Evolutionary conservation across 441 rosid species (phyloP).

Genomic region (Manihot esculenta): DNA sequence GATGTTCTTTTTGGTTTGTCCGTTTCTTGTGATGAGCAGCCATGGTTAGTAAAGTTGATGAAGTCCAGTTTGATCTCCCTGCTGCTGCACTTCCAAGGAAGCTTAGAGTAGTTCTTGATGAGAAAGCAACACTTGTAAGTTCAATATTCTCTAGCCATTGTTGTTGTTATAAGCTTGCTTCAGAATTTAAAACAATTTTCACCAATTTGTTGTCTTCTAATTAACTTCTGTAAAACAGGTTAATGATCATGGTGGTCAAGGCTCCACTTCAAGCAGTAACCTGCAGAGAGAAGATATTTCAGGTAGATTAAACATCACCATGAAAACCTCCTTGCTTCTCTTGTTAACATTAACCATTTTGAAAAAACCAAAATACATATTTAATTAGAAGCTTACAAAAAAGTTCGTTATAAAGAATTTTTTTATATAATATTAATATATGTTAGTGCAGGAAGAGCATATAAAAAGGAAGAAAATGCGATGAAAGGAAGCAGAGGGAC

Average conservation of each 20-base stretch:
- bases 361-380: no score
- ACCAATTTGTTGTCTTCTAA: neutral
- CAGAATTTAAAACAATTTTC: no score
- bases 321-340: no score
- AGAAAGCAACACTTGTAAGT: constrained; percentile 14
- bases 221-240: constrained; percentile 24
- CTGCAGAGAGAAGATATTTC: constrained; percentile 17
- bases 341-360: no score
- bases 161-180: no score
- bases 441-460: constrained; percentile 24
- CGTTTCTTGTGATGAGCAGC: constrained; percentile 5
- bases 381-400: no score
- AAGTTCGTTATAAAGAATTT: no score
- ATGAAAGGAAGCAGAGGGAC: constrained; percentile 26
- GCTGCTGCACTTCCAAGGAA: constrained; percentile 42
- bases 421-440: no score
- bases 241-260: constrained; percentile 23
- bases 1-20: neutral
- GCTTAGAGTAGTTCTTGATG: constrained; percentile 33
- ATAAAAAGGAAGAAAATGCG: constrained; percentile 12
- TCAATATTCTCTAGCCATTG: no score
- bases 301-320: no score
- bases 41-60: constrained; percentile 1
- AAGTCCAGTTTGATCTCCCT: constrained; percentile 14
- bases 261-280: constrained; percentile 12